Evolutionary conservation across 139 green algal species (phyloP).

Genomic region (Prasinococcaceae sp.): DNA sequence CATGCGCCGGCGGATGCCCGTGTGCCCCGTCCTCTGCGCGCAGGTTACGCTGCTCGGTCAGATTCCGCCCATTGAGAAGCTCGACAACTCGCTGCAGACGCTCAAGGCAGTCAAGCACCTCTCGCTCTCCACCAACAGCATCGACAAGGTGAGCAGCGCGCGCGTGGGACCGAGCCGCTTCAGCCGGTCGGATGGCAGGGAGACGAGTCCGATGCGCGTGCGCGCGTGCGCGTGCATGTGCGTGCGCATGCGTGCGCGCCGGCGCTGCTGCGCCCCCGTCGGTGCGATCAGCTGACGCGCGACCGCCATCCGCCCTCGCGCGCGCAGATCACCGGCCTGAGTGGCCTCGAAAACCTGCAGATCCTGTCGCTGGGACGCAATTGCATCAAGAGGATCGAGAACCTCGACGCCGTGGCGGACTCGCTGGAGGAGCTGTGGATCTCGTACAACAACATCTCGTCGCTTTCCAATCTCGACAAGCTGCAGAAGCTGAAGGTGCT

Average conservation of each 20-base stretch:
- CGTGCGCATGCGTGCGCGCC: no score
- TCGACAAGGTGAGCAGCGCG: constrained; percentile 78
- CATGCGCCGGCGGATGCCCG: no score
- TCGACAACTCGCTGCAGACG: constrained; percentile 66
- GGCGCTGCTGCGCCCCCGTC: no score
- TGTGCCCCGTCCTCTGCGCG: neutral
- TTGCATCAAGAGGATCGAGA: constrained; percentile 87
- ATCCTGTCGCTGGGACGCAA: constrained; percentile 77
- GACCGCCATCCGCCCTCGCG: no score
- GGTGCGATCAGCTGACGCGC: no score
- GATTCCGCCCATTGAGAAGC: constrained; percentile 74
- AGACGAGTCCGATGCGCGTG: no score
- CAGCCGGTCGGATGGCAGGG: no score
- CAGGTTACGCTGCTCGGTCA: constrained; percentile 68
- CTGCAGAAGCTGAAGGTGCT: constrained; percentile 61
- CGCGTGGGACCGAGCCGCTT: no score
- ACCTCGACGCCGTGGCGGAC: constrained; percentile 65
- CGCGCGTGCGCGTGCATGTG: no score
- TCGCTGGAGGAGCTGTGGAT: constrained; percentile 88
- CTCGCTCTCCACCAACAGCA: constrained; percentile 84
- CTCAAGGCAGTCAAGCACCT: constrained; percentile 70
- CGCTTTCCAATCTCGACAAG: constrained; percentile 66
- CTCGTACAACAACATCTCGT: constrained; percentile 81
- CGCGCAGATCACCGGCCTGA: no score
- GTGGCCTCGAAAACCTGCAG: constrained; percentile 59